Evolutionary conservation across 805 yeast genomes (phyloP), one percentile per base, ranked within the genome.

Genomic region (Starmerella kuoi): DNA sequence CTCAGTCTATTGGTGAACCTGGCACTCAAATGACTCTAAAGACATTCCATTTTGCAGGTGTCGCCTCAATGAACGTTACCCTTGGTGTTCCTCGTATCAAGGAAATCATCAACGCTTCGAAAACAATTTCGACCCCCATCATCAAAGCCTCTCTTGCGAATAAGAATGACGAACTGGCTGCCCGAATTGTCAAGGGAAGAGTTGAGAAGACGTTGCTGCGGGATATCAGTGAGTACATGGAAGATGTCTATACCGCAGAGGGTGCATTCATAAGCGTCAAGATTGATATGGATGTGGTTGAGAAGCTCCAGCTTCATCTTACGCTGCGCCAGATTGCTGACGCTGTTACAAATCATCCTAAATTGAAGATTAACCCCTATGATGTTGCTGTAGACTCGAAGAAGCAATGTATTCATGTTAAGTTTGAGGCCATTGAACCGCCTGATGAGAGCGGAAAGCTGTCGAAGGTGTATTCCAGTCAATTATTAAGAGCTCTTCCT

Each of bases 41-140:
- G 60, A 81, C 93, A 46, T 88, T 88, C 84, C 98, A 91, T 70
- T 91, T 91, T 72, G 98, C 98, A 56, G 98, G 98, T 72, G 98
- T 91, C 44, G 97, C 98, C 27, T 82, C 95, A 36, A 91, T 88
- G 96, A 91, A 91, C 68, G 95, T 88, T 51, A 91, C 98, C 0
- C 73, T 91, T 53, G 98, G 98, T 74, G 98, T 91, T 40, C 98
- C 98, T 38, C 95, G 98, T 74, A 88, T 91, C 61, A 91, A 91
- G 65, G 98, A 91, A 69, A 91, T 91, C 61, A 91, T 91, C 61
- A 91, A 91, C 61, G 98, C 98, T 2, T 83, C 96, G 17, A 91
- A 91, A 61, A 74, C 76, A 17, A 91, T 91, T 54, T 84, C 95
- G 5, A 91, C 98, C 6, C 98, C 98, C 1, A 91, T 91, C 59